phyloP scores from a whole-genome alignment of 768 basidiomycete genomes.

The Dentipellis fragilis region DNA sequence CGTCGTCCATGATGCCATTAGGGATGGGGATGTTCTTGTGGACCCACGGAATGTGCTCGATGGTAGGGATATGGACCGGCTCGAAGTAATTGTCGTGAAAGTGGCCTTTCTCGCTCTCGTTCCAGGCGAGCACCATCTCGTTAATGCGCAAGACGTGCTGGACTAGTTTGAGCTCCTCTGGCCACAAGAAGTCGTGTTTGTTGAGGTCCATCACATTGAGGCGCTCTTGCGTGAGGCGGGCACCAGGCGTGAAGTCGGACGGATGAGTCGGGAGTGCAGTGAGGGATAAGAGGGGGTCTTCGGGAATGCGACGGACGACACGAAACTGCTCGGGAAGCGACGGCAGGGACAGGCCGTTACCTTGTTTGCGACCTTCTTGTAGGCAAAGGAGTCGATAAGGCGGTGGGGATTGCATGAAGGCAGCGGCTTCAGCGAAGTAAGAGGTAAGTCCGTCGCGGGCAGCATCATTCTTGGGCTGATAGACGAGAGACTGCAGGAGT shows the following conservation, averaged over 20 bases:
- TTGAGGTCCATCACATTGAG: slow-evolving; percentile 7
- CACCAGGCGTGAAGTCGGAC: slow-evolving; percentile 4
- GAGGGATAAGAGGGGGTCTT: slow-evolving; percentile 10
- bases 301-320: slow-evolving; percentile 9
- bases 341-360: slow-evolving; percentile 12
- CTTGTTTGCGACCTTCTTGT: slow-evolving; percentile 16
- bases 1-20: slow-evolving; percentile 12
- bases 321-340: slow-evolving; percentile 13
- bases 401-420: not conserved
- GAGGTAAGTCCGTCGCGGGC: too few species aligned
- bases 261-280: slow-evolving; percentile 5
- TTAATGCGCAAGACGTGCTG: slow-evolving; percentile 24
- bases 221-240: slow-evolving; percentile 12
- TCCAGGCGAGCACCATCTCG: slow-evolving; percentile 29
- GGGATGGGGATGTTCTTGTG: slow-evolving; percentile 16
- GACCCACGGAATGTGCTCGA: slow-evolving; percentile 18
- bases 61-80: slow-evolving; percentile 23
- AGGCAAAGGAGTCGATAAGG: not conserved
- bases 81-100: slow-evolving; percentile 23
- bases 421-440: too few species aligned
- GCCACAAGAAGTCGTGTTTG: slow-evolving; percentile 20
- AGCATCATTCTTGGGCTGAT: too few species aligned
- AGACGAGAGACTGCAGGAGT: too few species aligned
- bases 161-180: slow-evolving; percentile 22
- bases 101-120: slow-evolving; percentile 24